These are phyloP conservation scores for Trypanosomatidae sp. DNA, from an alignment of 208 protist species.

Conservation along the genomic window DNA sequence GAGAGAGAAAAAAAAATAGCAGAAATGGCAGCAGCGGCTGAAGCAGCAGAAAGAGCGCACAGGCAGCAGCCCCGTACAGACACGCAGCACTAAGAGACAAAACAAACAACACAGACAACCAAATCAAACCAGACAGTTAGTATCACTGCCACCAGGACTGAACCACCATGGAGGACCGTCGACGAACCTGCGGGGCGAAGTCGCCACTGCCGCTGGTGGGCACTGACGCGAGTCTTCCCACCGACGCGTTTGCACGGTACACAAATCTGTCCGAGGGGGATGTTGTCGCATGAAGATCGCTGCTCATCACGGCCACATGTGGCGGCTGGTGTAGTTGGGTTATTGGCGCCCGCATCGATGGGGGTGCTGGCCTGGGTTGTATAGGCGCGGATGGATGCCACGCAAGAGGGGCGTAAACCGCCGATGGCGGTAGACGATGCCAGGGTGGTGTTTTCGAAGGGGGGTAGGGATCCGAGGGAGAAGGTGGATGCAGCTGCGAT, in stretches of 20 bases:
- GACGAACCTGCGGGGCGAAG: slow-evolving; percentile 11
- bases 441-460: background rate
- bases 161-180: slow-evolving; percentile 11
- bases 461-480: background rate
- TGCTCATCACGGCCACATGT: background rate
- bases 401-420: background rate
- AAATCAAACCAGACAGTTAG: background rate
- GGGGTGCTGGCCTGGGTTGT: background rate
- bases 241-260: background rate
- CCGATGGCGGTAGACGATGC: background rate
- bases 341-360: background rate
- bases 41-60: background rate
- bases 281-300: background rate
- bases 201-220: background rate
- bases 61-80: background rate
- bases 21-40: background rate
- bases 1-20: background rate
- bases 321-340: background rate
- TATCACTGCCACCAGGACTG: slow-evolving; percentile 29
- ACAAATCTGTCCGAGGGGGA: background rate
- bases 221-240: background rate
- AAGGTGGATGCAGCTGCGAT: background rate
- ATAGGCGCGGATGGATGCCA: background rate
- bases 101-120: background rate
- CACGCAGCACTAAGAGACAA: background rate